Base-by-base conservation (phyloP, 306 rosid species). In the Prunus campanulata region DNA sequence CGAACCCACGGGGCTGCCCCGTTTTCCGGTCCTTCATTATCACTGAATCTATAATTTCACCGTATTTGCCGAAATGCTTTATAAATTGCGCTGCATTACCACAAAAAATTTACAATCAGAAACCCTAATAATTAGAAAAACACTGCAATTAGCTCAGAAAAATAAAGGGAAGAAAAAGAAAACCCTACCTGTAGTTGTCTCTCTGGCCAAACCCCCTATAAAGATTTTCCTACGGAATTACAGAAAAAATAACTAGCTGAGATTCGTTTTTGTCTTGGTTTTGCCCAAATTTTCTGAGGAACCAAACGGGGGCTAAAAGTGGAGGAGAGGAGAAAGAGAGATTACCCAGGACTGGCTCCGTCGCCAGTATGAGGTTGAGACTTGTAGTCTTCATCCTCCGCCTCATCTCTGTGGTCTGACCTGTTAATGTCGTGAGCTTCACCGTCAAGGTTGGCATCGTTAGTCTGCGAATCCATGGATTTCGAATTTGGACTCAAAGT, bases 301-400 rank as follows among this genome's bases (percentile, higher is more conserved):
- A 49, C 50, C 72, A 82, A 78, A 66, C 16, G 52, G 80, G 20
- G 48, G 39, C 48, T 16, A 24, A 68, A 49, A 19, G 1, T 24
- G 22, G 70, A 39, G 22, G 54, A 11, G 25, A 9, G 63, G 60
- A 27, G 22, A 47, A 18, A 27, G 6, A 71, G 61, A 62, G 5
- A 46, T 79, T 87, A 95, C 99, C 97, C 99, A 11, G 99, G 92
- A 77, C 99, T 95, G 3, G 97, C 99, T 22, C 99, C 97, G 70
- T 95, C 97, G 64, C 97, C 97, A 70, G 89, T 81, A 25, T 87
- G 95, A 68, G 96, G 85, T 22, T 88, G 96, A 10, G 94, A 85
- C 82, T 87, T 90, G 79, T 91, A 77, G 79, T 74, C 84, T 42
- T 65, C 86, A 18, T 78, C 90, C 68, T 84, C 90, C 32, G 79